A percentile compares a stretch with the other conserved stretches of the same genome.
These are phyloP conservation scores for Pseudopyricularia cyperi DNA, from an alignment of 2,329 filamentous ascomycete species.

Conservation along the genomic window DNA sequence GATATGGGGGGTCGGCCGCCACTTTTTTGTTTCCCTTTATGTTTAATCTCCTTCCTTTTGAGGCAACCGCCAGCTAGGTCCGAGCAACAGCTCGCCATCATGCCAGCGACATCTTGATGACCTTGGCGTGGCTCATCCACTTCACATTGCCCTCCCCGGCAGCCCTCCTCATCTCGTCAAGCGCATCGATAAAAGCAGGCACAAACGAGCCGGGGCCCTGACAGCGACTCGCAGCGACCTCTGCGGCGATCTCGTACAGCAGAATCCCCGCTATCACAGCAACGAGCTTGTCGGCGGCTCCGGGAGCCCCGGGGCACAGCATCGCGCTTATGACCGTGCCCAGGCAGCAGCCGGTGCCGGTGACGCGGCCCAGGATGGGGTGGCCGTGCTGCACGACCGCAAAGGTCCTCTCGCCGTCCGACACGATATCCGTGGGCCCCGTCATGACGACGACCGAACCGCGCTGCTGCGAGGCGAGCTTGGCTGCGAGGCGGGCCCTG, in stretches of 20 bases:
- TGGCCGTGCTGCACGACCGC: conserved; percentile 63
- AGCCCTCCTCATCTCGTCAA: conserved; percentile 25
- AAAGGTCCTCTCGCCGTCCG: conserved; percentile 57
- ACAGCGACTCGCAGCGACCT: conserved; percentile 56
- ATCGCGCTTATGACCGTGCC: conserved; percentile 71
- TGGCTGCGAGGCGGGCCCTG: conserved; percentile 49
- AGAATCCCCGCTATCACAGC: conserved; percentile 62
- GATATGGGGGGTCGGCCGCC: no score
- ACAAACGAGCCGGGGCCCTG: conserved; percentile 78
- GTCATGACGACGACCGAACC: conserved; percentile 67
- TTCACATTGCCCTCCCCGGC: conserved; percentile 6
- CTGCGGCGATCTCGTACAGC: conserved; percentile 64
- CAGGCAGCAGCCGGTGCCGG: conserved; percentile 73
- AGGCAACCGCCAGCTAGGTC: background rate
- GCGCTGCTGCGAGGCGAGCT: conserved; percentile 54
- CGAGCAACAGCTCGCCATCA: background rate
- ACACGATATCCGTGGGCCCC: conserved; percentile 62
- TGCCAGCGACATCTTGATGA: background rate
- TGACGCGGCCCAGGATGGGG: conserved; percentile 53
- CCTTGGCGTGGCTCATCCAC: conserved; percentile 5
- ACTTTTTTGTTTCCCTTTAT: no score
- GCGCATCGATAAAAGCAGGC: conserved; percentile 68
- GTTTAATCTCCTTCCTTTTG: no score
- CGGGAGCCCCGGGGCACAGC: conserved; percentile 19
- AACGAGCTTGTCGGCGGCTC: conserved; percentile 44